phyloP scores from a whole-genome alignment of 2,329 filamentous ascomycete species.

The Neofusicoccum laricinum region DNA sequence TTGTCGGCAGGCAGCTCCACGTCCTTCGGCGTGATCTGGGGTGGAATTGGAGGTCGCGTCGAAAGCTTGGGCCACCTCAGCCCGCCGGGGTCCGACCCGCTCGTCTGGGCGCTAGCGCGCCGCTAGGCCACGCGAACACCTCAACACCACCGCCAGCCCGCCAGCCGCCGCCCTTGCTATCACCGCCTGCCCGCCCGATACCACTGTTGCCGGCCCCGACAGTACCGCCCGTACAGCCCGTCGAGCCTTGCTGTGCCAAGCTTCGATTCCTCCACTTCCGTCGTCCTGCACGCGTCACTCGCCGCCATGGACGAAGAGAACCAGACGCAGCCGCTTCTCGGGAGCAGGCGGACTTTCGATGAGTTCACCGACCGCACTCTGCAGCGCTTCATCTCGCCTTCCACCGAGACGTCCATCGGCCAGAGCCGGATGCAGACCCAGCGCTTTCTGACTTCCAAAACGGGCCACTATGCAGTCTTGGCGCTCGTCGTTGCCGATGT shows the following conservation, averaged over 20 bases:
- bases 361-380: not conserved
- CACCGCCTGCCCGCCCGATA: not conserved
- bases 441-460: slow-evolving; percentile 44
- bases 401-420: not conserved
- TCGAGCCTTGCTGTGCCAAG: not conserved
- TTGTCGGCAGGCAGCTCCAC: not conserved
- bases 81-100: slow-evolving; percentile 12
- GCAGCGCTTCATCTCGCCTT: not conserved
- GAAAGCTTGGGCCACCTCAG: slow-evolving; percentile 7
- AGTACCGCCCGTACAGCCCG: not conserved
- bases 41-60: slow-evolving; percentile 10
- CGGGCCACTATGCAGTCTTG: slow-evolving; percentile 51
- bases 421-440: slow-evolving; percentile 24
- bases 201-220: not conserved
- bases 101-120: not conserved
- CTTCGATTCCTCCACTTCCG: not conserved
- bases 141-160: slow-evolving; percentile 1
- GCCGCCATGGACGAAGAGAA: slow-evolving; percentile 10
- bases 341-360: not conserved
- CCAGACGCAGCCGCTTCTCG: slow-evolving; percentile 13
- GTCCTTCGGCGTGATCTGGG: not conserved
- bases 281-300: not conserved
- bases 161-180: not conserved
- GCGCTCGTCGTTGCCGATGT: slow-evolving; percentile 50
- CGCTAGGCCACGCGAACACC: not conserved